These are phyloP conservation scores for Fusarium sp. DNA, from an alignment of 2,329 filamentous ascomycete genomes.

Conservation along the genomic window DNA sequence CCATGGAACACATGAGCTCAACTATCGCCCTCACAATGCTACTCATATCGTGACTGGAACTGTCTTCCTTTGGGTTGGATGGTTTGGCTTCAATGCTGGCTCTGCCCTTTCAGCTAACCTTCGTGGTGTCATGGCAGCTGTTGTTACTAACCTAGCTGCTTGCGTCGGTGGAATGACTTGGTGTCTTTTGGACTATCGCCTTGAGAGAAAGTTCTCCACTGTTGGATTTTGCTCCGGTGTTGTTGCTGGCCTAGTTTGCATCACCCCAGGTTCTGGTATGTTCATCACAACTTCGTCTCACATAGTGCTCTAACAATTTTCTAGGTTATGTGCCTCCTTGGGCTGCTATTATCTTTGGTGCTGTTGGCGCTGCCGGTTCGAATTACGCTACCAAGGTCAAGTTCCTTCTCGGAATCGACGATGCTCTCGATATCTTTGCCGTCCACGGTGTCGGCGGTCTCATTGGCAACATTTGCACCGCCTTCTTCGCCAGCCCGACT, in stretches of 20 bases:
- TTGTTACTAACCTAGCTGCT: slow-evolving; percentile 87
- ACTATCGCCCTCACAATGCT: slow-evolving; percentile 93
- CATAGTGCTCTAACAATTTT: slow-evolving; percentile 19
- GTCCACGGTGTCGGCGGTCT: slow-evolving; percentile 83
- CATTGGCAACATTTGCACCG: slow-evolving; percentile 82
- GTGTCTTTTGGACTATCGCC: slow-evolving; percentile 88
- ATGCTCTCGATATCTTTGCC: slow-evolving; percentile 89
- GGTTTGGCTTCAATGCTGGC: slow-evolving; percentile 95
- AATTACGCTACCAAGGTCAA: slow-evolving; percentile 95
- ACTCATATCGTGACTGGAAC: slow-evolving; percentile 93
- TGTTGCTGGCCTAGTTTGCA: slow-evolving; percentile 86
- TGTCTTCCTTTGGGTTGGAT: slow-evolving; percentile 94
- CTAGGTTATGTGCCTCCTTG: slow-evolving; percentile 80
- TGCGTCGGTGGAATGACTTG: slow-evolving; percentile 88
- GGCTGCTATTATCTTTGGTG: slow-evolving; percentile 83
- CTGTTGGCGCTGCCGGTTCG: slow-evolving; percentile 79
- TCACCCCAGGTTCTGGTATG: slow-evolving; percentile 84
- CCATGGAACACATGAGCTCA: slow-evolving; percentile 87
- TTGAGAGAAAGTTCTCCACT: slow-evolving; percentile 92
- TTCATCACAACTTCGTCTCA: not conserved
- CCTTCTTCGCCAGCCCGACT: slow-evolving; percentile 85
- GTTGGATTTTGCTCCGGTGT: slow-evolving; percentile 94
- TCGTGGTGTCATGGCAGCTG: slow-evolving; percentile 85
- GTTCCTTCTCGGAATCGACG: slow-evolving; percentile 82
- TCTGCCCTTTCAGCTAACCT: slow-evolving; percentile 84